phyloP scores from a whole-genome alignment of 176 grass and related monocot species.

The Chloris gayana region DNA sequence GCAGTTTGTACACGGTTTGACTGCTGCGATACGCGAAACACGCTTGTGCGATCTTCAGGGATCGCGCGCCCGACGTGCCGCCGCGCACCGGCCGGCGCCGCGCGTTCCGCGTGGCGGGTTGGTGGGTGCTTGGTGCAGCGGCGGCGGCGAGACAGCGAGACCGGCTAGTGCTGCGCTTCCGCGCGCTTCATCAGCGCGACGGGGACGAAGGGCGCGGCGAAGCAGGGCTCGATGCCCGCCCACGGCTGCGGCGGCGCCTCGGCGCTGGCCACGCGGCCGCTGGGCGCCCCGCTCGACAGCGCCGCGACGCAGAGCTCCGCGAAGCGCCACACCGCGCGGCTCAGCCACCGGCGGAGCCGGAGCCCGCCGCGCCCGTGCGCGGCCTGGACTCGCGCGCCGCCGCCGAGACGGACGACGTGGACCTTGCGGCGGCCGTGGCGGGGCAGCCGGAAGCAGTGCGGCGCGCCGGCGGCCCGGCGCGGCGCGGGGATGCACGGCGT shows the following conservation, averaged over 20 bases:
- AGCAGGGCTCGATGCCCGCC: conserved; percentile 44
- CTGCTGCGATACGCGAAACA: no score
- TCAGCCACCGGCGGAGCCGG: conserved; percentile 38
- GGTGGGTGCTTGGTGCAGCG: no score
- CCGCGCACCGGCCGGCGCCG: background rate
- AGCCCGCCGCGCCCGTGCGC: background rate
- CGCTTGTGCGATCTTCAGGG: background rate
- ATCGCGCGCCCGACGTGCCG: background rate
- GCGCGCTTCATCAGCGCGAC: conserved; percentile 42
- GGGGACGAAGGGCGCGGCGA: conserved; percentile 57
- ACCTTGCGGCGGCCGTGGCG: conserved; percentile 49
- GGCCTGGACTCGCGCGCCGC: background rate
- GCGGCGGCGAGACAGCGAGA: no score
- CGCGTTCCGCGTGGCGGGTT: no score
- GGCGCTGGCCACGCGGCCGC: background rate
- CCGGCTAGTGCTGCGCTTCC: background rate
- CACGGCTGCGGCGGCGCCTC: conserved; percentile 18
- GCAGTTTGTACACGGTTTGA: background rate
- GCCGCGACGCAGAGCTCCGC: conserved; percentile 38
- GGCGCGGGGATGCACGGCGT: conserved; percentile 22
- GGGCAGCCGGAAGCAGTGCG: conserved; percentile 34
- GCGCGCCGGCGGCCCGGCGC: background rate
- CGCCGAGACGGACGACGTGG: conserved; percentile 55
- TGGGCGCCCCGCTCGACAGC: conserved; percentile 23
- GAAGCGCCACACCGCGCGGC: conserved; percentile 43